Base-by-base conservation (phyloP, 2,329 filamentous ascomycete species). In the Epichloe glyceriae region DNA sequence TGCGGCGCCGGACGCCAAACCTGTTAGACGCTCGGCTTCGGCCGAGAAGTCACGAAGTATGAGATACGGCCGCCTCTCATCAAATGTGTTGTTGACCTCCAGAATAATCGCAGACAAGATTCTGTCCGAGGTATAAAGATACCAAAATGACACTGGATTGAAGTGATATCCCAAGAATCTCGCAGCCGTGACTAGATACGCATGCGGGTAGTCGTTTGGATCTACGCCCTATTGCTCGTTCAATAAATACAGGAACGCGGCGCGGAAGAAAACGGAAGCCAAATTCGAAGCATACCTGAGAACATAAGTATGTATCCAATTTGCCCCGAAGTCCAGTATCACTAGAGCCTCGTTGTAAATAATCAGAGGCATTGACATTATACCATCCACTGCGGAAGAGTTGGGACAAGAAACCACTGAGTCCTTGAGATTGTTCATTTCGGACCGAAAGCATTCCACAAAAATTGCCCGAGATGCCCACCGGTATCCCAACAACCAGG, bases 71-170 rank as follows among this genome's bases (percentile, higher is more conserved):
- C 82, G 76, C 47, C 82, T 73, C 63, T 89, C 85, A 46, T 79
- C 83, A 60, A 87, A 88, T 0, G 83, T 86, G 58, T 88, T 88
- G 64, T 86, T 87, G 44, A 88, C 82, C 62, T 90, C 85, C 1
- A 86, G 61, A 1, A 90, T 72, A 66, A 88, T 80, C 50, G 80
- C 80, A 22, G 71, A 74, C 14, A 89, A 70, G 5, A 73, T 64
- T 52, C 75, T 74, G 8, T 76, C 64, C 0, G 65, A 56, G 12
- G 80, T 75, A 61, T 90, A 89, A 2, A 90, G 73, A 56, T 88
- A 88, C 83, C 85, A 90, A 58, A 89, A 86, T 0, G 84, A 88
- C 3, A 85, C 82, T 0, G 84, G 84, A 57, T 88, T 89, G 66
- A 86, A 88, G 20, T 79, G 77, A 60, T 85, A 86, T 3, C 82